Evolutionary conservation across 179 eudicot species (phyloP).

Genomic region (Carnegiea gigantea): DNA sequence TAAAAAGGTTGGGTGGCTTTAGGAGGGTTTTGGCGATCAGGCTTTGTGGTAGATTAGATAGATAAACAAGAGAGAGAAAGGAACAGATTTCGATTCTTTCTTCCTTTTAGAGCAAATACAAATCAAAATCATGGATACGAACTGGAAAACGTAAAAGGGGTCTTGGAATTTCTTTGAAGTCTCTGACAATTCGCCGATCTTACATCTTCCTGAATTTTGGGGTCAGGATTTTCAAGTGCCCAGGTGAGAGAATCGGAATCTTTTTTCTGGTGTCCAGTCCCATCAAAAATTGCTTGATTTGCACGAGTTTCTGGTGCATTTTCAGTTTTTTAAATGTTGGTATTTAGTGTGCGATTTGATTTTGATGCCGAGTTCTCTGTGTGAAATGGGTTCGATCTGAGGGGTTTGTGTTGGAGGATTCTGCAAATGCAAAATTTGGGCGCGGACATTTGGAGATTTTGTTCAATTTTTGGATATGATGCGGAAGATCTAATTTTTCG

Average conservation of each 20-base stretch:
- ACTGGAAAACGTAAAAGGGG: slow-evolving; percentile 29
- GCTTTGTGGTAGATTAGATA: not conserved
- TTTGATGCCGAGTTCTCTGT: not conserved
- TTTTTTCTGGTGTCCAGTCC: not conserved
- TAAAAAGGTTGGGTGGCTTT: slow-evolving; percentile 42
- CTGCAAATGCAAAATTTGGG: slow-evolving; percentile 19
- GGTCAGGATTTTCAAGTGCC: slow-evolving; percentile 5
- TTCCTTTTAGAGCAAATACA: not conserved
- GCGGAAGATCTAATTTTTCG: slow-evolving; percentile 22
- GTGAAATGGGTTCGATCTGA: slow-evolving; percentile 30
- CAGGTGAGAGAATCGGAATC: slow-evolving; percentile 33
- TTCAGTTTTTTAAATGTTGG: not conserved
- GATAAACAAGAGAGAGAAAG: not conserved
- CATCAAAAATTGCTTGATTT: not conserved
- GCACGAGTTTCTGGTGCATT: not conserved
- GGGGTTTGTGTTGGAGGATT: not conserved
- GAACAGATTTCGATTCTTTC: not conserved
- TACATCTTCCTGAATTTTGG: slow-evolving; percentile 10
- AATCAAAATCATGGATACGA: slow-evolving; percentile 20
- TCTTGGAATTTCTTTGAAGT: slow-evolving; percentile 1
- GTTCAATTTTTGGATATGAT: not conserved
- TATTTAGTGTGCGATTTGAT: slow-evolving; percentile 23
- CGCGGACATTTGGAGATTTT: not conserved
- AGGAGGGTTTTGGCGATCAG: slow-evolving; percentile 49
- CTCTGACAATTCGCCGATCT: slow-evolving; percentile 25